These are phyloP conservation scores for Rostrohypoxylon terebratum DNA, from an alignment of 495 filamentous ascomycete genomes.

Conservation along the genomic window DNA sequence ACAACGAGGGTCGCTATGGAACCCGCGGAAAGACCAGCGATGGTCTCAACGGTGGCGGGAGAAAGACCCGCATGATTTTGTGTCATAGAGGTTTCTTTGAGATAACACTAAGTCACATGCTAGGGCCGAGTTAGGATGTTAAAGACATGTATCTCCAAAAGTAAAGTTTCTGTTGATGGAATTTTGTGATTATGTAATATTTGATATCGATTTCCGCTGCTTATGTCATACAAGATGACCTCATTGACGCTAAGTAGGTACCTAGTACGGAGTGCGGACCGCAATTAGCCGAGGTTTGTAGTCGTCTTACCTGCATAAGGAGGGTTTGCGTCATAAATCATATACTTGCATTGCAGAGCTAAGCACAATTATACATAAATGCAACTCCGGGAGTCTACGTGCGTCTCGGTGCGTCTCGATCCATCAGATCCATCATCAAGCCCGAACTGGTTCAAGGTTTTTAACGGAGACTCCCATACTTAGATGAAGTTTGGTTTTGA, in stretches of 20 bases:
- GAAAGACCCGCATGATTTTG: conserved; percentile 66
- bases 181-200: conserved; percentile 28
- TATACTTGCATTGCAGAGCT: conserved; percentile 6
- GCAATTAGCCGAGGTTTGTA: conserved; percentile 22
- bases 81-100: conserved; percentile 52
- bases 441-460: not conserved
- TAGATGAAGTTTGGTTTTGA: conserved; percentile 2
- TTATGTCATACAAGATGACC: not conserved
- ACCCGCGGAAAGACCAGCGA: conserved; percentile 91
- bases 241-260: conserved; percentile 22
- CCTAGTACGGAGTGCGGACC: conserved; percentile 13
- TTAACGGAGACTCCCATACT: conserved; percentile 2
- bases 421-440: conserved; percentile 4
- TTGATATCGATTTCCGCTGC: conserved; percentile 7
- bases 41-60: conserved; percentile 84
- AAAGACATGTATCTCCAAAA: not conserved
- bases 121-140: conserved; percentile 12
- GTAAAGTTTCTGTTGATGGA: conserved; percentile 7
- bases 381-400: conserved; percentile 21
- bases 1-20: conserved; percentile 83
- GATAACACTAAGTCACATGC: conserved; percentile 19
- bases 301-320: conserved; percentile 13
- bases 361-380: conserved; percentile 9
- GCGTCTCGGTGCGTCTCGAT: conserved; percentile 2
- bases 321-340: conserved; percentile 12